Evolutionary conservation across 306 rosid genomes (phyloP).

Genomic region (Astragalus glycyphyllos): DNA sequence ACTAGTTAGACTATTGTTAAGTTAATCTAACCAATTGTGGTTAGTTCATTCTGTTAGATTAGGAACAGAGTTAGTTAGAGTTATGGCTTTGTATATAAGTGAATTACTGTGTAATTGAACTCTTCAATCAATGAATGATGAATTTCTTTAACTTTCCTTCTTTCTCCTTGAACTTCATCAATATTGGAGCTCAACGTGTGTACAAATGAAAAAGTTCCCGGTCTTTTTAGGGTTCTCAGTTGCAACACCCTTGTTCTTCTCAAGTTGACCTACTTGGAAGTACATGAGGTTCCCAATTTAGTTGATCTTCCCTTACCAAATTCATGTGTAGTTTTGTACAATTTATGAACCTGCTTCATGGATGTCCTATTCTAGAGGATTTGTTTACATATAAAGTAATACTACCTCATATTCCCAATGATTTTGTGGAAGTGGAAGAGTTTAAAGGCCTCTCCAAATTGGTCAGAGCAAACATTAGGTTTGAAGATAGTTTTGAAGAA

Average conservation of each 20-base stretch:
- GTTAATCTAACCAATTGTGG: no score
- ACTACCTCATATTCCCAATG: background rate
- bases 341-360: background rate
- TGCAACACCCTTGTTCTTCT: background rate
- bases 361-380: background rate
- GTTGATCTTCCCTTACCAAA: background rate
- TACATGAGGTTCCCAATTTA: background rate
- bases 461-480: background rate
- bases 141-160: no score
- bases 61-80: no score
- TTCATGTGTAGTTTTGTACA: accelerated
- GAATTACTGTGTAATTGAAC: no score
- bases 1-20: no score
- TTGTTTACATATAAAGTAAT: background rate
- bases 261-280: background rate
- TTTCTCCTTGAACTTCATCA: no score
- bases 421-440: background rate
- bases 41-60: no score
- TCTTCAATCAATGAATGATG: no score
- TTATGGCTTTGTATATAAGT: no score
- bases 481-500: no score
- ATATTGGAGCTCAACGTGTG: no score
- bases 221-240: background rate
- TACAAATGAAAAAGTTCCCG: no score
- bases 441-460: background rate